These are phyloP conservation scores for Echinosophora koreensis DNA, from an alignment of 306 rosid genomes.

Conservation along the genomic window DNA sequence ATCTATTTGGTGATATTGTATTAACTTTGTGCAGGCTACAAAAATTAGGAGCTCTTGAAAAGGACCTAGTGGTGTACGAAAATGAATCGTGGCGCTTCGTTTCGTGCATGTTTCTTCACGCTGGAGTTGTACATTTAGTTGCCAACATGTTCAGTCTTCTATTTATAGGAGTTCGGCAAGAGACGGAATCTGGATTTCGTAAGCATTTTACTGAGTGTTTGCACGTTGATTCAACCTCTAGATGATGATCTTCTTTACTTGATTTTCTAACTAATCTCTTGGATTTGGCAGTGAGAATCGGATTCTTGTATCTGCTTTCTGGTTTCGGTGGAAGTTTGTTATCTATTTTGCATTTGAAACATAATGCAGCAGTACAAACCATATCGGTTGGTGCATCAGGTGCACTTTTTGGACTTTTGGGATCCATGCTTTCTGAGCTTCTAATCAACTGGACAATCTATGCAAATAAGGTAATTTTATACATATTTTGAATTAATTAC, in stretches of 20 bases:
- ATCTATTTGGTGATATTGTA: constrained; percentile 15
- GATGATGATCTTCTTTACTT: not conserved
- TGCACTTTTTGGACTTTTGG: constrained; percentile 90
- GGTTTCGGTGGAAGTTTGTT: constrained; percentile 87
- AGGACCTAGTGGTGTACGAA: constrained; percentile 51
- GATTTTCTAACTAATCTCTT: constrained; percentile 25
- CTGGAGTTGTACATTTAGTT: constrained; percentile 81
- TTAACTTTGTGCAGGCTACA: constrained; percentile 59
- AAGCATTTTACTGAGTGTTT: constrained; percentile 42
- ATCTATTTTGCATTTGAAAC: constrained; percentile 54
- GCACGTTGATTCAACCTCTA: not conserved
- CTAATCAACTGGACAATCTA: constrained; percentile 90
- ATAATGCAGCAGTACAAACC: not conserved
- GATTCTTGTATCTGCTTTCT: constrained; percentile 65
- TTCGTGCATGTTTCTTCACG: constrained; percentile 94
- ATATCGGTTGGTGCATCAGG: constrained; percentile 96
- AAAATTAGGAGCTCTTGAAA: constrained; percentile 71
- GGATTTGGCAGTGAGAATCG: constrained; percentile 77
- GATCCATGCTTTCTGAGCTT: constrained; percentile 97
- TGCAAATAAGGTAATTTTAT: constrained; percentile 66
- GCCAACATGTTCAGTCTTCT: constrained; percentile 86
- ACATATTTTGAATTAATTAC: too few species aligned
- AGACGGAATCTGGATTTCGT: constrained; percentile 91
- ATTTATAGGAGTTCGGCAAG: constrained; percentile 78
- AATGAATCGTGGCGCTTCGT: constrained; percentile 80